A percentile compares a stretch with the other conserved stretches of the same genome.
These are phyloP conservation scores for Cutaneotrichosporon cutaneum DNA, from an alignment of 1,284 basidiomycete species.

Conservation along the genomic window DNA sequence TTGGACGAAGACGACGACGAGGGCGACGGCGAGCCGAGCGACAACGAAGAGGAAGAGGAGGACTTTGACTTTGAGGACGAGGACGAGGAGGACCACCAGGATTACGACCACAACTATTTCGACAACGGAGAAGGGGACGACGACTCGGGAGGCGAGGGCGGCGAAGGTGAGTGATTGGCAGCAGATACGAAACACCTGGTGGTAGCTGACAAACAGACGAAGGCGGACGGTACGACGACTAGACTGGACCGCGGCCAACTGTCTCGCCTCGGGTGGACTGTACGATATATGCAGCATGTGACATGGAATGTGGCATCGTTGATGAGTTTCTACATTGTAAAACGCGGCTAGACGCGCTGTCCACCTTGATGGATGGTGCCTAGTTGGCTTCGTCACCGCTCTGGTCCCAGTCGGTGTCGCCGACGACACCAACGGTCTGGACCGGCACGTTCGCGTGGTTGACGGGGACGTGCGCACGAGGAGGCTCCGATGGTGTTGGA, in stretches of 20 bases:
- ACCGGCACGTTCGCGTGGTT: not conserved
- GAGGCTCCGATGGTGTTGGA: not conserved
- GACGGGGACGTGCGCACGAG: not conserved
- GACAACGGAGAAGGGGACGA: constrained; percentile 47
- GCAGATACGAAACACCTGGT: too few species aligned
- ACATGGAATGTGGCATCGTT: not conserved
- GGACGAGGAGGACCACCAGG: constrained; percentile 49
- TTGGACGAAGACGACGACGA: constrained; percentile 22
- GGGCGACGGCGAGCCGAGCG: constrained; percentile 15
- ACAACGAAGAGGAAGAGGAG: constrained; percentile 27
- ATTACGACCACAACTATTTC: constrained; percentile 54
- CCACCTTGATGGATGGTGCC: not conserved
- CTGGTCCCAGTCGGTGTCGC: constrained; percentile 21
- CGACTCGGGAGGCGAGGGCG: constrained; percentile 11
- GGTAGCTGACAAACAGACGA: constrained; percentile 13
- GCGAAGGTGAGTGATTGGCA: constrained; percentile 6
- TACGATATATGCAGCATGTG: constrained; percentile 6
- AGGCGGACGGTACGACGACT: constrained; percentile 17
- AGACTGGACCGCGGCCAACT: not conserved
- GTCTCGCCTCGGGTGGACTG: not conserved
- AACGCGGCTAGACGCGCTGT: not conserved
- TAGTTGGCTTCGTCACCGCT: constrained; percentile 17
- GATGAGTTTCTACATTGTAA: not conserved
- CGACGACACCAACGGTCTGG: not conserved
- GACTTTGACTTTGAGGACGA: constrained; percentile 52